A percentile compares a stretch with the other conserved stretches of the same genome.
Conservation (phyloP, 108 stramenopile species). For the Nitzschia sp. region DNA sequence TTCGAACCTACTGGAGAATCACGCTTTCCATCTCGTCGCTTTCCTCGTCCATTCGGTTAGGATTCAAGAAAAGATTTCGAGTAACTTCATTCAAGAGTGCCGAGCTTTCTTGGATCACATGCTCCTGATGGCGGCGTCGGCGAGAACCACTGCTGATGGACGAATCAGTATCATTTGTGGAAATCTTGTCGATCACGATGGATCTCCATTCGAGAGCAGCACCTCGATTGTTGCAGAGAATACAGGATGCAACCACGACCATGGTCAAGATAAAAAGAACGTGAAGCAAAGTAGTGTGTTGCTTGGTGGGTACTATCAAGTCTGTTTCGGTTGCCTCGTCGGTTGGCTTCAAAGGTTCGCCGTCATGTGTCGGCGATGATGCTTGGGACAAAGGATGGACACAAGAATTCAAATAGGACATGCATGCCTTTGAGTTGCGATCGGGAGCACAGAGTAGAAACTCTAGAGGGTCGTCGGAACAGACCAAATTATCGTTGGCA, state of each 20-base stretch:
- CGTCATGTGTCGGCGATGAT: not conserved
- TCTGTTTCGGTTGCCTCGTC: not conserved
- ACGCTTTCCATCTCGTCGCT: not conserved
- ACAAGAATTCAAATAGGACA: not conserved
- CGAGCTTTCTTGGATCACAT: not conserved
- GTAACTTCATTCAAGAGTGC: conserved; percentile 3
- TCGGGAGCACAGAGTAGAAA: not conserved
- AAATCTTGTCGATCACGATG: not conserved
- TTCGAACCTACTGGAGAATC: not conserved
- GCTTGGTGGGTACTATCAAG: not conserved
- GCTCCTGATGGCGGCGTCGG: not conserved
- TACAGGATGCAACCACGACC: not conserved
- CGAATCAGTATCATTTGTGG: not conserved
- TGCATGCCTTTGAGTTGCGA: not conserved
- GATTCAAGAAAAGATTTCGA: conserved; percentile 1
- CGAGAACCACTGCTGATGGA: not conserved
- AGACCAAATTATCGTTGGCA: not conserved
- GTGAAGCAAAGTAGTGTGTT: not conserved
- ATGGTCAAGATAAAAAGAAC: not conserved
- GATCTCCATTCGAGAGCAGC: not conserved
- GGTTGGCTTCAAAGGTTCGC: not conserved
- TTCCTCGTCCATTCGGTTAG: not conserved
- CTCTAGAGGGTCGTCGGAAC: not conserved
- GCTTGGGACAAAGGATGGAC: not conserved
- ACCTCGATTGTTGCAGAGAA: not conserved